phyloP scores from a whole-genome alignment of 2,329 filamentous ascomycete species.

The Cladosporium sp. region DNA sequence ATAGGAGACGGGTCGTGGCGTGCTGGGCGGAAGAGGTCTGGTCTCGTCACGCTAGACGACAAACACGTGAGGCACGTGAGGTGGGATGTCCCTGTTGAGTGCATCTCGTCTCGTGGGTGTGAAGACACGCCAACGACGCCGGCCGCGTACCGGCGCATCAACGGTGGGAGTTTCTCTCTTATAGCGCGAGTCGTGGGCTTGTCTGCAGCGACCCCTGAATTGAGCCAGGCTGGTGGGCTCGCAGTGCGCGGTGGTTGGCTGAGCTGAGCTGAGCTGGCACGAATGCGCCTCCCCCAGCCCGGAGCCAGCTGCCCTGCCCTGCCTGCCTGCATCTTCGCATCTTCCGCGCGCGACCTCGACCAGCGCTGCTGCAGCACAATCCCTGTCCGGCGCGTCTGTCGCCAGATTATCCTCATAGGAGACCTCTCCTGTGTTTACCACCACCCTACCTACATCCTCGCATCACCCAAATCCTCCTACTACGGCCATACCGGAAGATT shows the following conservation, averaged over 20 bases:
- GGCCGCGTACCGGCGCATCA: neutral
- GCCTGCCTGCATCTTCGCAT: neutral
- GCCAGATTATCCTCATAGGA: neutral
- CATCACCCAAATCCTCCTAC: neutral
- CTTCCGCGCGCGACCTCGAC: neutral
- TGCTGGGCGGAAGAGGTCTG: neutral
- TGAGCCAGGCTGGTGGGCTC: neutral
- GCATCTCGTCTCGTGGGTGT: neutral
- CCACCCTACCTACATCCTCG: neutral
- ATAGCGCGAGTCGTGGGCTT: neutral
- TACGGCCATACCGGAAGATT: neutral
- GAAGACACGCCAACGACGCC: neutral
- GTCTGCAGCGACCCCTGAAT: neutral
- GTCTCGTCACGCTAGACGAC: neutral
- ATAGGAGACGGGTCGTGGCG: slow-evolving; percentile 1
- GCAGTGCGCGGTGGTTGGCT: neutral
- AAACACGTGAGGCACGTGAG: neutral
- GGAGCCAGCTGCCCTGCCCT: neutral
- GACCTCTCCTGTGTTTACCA: neutral
- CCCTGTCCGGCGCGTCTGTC: neutral
- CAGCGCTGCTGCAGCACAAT: neutral
- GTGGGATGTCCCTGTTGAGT: neutral
- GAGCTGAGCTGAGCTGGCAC: neutral
- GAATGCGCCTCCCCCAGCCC: neutral
- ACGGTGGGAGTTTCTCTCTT: neutral